Evolutionary conservation across 1,139 yeast species (phyloP).

Genomic region (Keqinozyma sinolaborantium): DNA sequence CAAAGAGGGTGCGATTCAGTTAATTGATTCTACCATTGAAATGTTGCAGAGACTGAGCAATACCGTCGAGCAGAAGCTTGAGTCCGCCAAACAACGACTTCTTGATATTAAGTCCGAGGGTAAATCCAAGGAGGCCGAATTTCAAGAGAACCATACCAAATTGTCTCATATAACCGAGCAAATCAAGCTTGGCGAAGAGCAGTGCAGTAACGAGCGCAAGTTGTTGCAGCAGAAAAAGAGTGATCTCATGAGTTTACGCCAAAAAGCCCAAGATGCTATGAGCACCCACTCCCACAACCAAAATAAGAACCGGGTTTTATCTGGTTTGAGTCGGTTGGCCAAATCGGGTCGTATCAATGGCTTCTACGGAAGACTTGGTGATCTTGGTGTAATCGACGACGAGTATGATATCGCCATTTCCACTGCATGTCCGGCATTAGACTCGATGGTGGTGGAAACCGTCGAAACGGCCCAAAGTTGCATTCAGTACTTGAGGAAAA

Average conservation of each 20-base stretch:
- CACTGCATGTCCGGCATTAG: constrained; percentile 89
- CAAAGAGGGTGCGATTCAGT: constrained; percentile 62
- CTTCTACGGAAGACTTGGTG: constrained; percentile 87
- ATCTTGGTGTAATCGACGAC: constrained; percentile 83
- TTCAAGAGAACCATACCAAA: constrained; percentile 39
- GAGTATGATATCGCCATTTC: constrained; percentile 90
- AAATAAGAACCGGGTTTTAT: constrained; percentile 70
- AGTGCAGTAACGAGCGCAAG: constrained; percentile 45
- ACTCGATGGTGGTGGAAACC: constrained; percentile 90
- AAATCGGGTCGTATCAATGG: constrained; percentile 84
- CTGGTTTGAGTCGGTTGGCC: constrained; percentile 65
- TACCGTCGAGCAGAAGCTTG: constrained; percentile 42
- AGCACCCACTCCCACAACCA: constrained; percentile 53
- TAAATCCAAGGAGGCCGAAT: constrained; percentile 46
- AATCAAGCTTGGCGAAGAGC: constrained; percentile 54
- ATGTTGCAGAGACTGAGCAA: constrained; percentile 50
- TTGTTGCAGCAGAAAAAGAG: constrained; percentile 51
- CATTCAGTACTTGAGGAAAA: constrained; percentile 80
- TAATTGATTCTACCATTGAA: constrained; percentile 63
- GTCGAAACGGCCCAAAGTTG: constrained; percentile 93
- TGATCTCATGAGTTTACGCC: constrained; percentile 54
- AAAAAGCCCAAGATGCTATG: constrained; percentile 63
- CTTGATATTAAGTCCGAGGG: constrained; percentile 51
- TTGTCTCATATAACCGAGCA: constrained; percentile 50
- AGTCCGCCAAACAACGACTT: constrained; percentile 45